Evolutionary conservation across 169 alveolate species (phyloP).

Genomic region (Theileria orientalis): DNA sequence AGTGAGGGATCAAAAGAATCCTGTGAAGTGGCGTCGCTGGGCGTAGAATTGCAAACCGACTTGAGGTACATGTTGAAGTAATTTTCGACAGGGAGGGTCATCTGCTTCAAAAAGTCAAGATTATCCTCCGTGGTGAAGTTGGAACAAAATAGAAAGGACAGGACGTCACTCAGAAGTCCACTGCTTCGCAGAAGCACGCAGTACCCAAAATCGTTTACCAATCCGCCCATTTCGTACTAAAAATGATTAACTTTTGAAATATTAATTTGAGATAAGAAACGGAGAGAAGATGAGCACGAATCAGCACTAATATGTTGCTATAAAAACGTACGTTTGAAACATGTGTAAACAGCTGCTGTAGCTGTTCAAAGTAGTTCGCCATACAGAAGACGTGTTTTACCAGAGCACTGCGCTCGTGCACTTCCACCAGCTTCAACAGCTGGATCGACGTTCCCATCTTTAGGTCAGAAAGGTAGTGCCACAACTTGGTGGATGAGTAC

Average conservation of each 20-base stretch:
- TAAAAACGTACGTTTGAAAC: conserved; percentile 37
- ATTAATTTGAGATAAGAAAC: background rate
- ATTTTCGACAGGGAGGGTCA: conserved; percentile 28
- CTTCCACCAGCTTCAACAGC: conserved; percentile 32
- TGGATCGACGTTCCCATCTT: conserved; percentile 59
- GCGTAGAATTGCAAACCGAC: background rate
- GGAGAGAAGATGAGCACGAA: background rate
- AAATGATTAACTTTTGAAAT: background rate
- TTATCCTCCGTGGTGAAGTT: conserved; percentile 39
- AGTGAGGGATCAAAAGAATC: background rate
- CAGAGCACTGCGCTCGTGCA: conserved; percentile 43
- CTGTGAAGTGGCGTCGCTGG: background rate
- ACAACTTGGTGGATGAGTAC: conserved; percentile 14
- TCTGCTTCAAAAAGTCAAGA: conserved; percentile 30
- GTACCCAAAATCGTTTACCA: conserved; percentile 15
- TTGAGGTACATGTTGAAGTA: conserved; percentile 4
- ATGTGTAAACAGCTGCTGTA: conserved; percentile 35
- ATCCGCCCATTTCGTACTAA: conserved; percentile 4
- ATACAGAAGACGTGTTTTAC: conserved; percentile 22
- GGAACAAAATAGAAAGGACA: conserved; percentile 38
- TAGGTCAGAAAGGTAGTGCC: conserved; percentile 53
- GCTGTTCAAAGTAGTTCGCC: conserved; percentile 60
- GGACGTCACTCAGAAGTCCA: conserved; percentile 46
- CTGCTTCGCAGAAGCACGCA: conserved; percentile 60
- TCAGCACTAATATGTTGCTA: background rate